Evolutionary conservation across 2,329 filamentous ascomycete species (phyloP).

Genomic region (Alternaria panax): DNA sequence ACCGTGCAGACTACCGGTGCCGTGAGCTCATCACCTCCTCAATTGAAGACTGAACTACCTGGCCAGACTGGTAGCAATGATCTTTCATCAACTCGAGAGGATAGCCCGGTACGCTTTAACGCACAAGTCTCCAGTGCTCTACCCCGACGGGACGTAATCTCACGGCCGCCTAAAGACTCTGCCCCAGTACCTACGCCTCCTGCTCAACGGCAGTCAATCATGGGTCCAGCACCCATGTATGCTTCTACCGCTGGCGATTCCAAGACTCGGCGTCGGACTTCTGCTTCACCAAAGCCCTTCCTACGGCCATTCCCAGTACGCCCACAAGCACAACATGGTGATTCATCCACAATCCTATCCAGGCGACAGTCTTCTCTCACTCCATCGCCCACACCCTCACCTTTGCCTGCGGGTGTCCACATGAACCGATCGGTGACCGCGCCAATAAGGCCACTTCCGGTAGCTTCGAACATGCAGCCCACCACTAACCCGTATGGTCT

Average conservation of each 20-base stretch:
- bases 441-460: constrained; percentile 29
- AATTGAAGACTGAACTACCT: constrained; percentile 1
- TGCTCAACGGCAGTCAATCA: constrained; percentile 36
- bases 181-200: constrained; percentile 34
- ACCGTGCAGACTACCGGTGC: constrained; percentile 11
- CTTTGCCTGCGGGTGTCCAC: constrained; percentile 33
- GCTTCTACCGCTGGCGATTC: constrained; percentile 17
- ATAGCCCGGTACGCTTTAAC: constrained; percentile 34
- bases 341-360: constrained; percentile 34
- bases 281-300: constrained; percentile 46
- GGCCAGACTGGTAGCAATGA: background rate
- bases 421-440: constrained; percentile 45
- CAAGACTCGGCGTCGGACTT: constrained; percentile 35
- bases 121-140: constrained; percentile 34
- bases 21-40: constrained; percentile 9
- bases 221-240: constrained; percentile 18
- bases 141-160: constrained; percentile 36
- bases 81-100: constrained; percentile 21
- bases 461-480: constrained; percentile 19
- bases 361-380: constrained; percentile 43
- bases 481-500: constrained; percentile 20
- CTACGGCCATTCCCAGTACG: constrained; percentile 47
- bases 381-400: constrained; percentile 29
- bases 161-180: constrained; percentile 39
- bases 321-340: constrained; percentile 40